phyloP scores from a whole-genome alignment of 148 eudicot species.

The Oxyria digyna region DNA sequence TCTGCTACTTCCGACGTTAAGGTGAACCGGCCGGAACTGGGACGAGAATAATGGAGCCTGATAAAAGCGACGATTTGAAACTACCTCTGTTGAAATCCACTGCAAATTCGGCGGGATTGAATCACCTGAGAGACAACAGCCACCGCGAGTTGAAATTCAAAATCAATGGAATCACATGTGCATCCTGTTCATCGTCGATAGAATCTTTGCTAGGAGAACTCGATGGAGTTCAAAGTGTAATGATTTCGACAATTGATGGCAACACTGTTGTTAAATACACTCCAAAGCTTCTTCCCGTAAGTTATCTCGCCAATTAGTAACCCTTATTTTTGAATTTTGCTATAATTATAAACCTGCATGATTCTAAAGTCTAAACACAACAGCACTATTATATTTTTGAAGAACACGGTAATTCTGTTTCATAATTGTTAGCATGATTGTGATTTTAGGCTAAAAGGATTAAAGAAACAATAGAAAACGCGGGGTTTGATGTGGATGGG shows the following conservation, averaged over 20 bases:
- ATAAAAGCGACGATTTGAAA: constrained; percentile 40
- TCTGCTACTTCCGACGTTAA: not conserved
- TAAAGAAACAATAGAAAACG: constrained; percentile 66
- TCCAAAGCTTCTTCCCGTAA: constrained; percentile 52
- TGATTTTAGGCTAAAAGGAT: constrained; percentile 50
- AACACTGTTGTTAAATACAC: constrained; percentile 53
- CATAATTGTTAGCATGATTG: not conserved
- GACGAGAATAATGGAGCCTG: constrained; percentile 35
- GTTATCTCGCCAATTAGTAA: constrained; percentile 3
- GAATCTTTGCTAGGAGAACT: constrained; percentile 52
- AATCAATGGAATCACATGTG: constrained; percentile 54
- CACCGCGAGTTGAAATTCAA: constrained; percentile 33
- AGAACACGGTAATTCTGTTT: not conserved
- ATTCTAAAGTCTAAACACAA: too few relatives aligned
- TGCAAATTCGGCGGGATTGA: constrained; percentile 27
- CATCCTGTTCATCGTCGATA: constrained; percentile 59
- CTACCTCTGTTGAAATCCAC: constrained; percentile 41
- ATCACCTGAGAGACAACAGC: constrained; percentile 19
- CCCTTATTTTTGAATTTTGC: not conserved
- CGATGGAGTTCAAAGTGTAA: constrained; percentile 46
- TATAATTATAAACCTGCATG: not conserved
- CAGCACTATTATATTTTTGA: not conserved
- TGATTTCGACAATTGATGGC: constrained; percentile 66
- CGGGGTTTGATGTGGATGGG: constrained; percentile 69
- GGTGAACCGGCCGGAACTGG: constrained; percentile 6